These are phyloP conservation scores for Paramecium caudatum DNA, from an alignment of 73 alveolate genomes.

Conservation along the genomic window DNA sequence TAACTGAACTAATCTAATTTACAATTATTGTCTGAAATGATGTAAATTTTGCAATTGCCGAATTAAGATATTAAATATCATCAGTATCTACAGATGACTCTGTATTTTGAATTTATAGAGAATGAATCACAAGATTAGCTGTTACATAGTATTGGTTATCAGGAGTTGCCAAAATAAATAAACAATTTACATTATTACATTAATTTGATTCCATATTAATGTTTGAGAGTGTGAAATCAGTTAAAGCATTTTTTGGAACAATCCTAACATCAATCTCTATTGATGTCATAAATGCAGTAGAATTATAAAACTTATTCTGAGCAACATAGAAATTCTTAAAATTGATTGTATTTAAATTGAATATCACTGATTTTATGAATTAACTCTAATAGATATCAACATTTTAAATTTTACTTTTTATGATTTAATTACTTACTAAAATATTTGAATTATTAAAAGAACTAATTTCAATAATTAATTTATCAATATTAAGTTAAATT, in stretches of 20 bases:
- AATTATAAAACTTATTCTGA: not conserved
- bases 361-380: not conserved
- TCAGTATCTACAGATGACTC: not conserved
- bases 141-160: not conserved
- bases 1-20: not conserved
- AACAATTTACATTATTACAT: slow-evolving; percentile 7
- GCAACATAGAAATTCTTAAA: not conserved
- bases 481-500: not conserved
- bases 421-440: not conserved
- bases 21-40: not conserved
- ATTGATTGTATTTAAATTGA: not conserved
- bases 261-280: not conserved
- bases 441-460: not conserved
- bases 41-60: not conserved
- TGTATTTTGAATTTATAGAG: not conserved
- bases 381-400: not conserved
- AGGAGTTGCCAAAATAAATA: slow-evolving; percentile 27
- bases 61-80: not conserved
- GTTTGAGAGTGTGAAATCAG: not conserved
- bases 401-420: not conserved
- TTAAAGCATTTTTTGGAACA: not conserved
- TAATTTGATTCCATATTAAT: not conserved
- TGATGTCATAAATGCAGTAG: not conserved
- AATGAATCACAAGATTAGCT: not conserved
- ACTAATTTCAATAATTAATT: not conserved